Evolutionary conservation across 768 basidiomycete genomes (phyloP).

Genomic region (Psilocybe cubensis): DNA sequence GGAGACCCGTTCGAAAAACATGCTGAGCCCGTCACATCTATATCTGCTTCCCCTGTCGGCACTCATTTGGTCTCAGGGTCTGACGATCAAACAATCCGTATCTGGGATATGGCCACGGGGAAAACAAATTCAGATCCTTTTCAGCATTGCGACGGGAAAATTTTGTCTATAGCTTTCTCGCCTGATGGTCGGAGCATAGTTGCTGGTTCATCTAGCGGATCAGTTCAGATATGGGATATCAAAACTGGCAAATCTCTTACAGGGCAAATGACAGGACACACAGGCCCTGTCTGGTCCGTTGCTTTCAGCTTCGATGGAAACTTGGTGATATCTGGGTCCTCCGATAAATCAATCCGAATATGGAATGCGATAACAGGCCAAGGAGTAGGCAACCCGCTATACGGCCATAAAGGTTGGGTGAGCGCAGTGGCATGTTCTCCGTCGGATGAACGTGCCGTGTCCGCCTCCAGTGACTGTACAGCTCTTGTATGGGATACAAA

Average conservation of each 20-base stretch:
- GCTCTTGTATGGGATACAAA: slow-evolving; percentile 6
- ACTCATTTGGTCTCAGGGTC: slow-evolving; percentile 5
- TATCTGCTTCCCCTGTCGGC: slow-evolving; percentile 8
- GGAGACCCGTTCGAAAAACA: slow-evolving; percentile 9
- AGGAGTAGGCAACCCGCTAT: no score
- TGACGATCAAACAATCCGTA: background rate
- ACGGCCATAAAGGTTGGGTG: no score
- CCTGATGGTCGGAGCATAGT: background rate
- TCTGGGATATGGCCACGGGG: slow-evolving; percentile 9
- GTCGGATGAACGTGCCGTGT: no score
- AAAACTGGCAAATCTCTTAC: background rate
- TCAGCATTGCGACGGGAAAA: background rate
- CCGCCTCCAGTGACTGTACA: background rate
- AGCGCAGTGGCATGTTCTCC: no score
- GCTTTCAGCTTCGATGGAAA: slow-evolving; percentile 2
- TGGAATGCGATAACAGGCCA: no score
- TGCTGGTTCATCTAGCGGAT: background rate
- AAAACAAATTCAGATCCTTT: background rate
- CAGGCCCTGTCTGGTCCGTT: background rate
- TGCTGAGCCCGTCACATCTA: slow-evolving; percentile 1
- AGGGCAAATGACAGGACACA: background rate
- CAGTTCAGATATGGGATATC: background rate
- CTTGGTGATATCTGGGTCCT: background rate
- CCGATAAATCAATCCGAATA: no score
- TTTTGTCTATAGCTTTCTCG: slow-evolving; percentile 1